phyloP scores from a whole-genome alignment of 1,139 yeast genomes.

The Nakaseomyces sp. region DNA sequence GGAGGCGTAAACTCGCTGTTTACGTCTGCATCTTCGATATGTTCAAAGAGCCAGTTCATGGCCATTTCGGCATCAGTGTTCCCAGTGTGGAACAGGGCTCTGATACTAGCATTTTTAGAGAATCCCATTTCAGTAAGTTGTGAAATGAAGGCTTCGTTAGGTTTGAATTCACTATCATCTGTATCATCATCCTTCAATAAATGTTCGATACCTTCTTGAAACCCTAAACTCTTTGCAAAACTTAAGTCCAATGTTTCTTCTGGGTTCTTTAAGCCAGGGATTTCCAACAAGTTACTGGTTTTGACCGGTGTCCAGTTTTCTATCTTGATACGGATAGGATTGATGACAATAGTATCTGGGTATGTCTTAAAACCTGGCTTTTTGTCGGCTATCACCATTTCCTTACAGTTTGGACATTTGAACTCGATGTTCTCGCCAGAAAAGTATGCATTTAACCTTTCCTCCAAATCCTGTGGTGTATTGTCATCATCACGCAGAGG shows the following conservation, averaged over 20 bases:
- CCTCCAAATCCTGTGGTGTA: slow-evolving; percentile 41
- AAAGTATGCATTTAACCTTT: slow-evolving; percentile 42
- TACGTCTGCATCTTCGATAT: slow-evolving; percentile 75
- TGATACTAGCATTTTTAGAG: slow-evolving; percentile 52
- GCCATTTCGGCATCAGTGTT: slow-evolving; percentile 66
- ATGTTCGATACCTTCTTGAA: slow-evolving; percentile 36
- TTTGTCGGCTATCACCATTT: slow-evolving; percentile 33
- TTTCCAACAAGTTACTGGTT: slow-evolving; percentile 59
- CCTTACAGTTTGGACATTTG: slow-evolving; percentile 55
- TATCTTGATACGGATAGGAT: slow-evolving; percentile 71
- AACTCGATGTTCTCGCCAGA: slow-evolving; percentile 55
- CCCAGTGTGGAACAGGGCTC: slow-evolving; percentile 67
- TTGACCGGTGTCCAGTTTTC: slow-evolving; percentile 90
- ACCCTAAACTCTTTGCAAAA: slow-evolving; percentile 32
- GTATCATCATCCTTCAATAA: slow-evolving; percentile 32
- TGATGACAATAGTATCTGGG: slow-evolving; percentile 64
- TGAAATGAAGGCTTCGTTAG: slow-evolving; percentile 48
- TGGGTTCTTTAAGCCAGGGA: slow-evolving; percentile 38
- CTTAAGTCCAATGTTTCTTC: slow-evolving; percentile 32
- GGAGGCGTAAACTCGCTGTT: slow-evolving; percentile 49
- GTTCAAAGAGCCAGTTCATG: slow-evolving; percentile 84
- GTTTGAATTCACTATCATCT: slow-evolving; percentile 37
- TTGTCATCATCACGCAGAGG: slow-evolving; percentile 43
- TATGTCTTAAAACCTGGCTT: slow-evolving; percentile 51
- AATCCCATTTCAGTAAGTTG: slow-evolving; percentile 81